A percentile compares a stretch with the other conserved stretches of the same genome.
phyloP scores from a whole-genome alignment of 495 filamentous ascomycete species.

The Aspergillus ostianus region DNA sequence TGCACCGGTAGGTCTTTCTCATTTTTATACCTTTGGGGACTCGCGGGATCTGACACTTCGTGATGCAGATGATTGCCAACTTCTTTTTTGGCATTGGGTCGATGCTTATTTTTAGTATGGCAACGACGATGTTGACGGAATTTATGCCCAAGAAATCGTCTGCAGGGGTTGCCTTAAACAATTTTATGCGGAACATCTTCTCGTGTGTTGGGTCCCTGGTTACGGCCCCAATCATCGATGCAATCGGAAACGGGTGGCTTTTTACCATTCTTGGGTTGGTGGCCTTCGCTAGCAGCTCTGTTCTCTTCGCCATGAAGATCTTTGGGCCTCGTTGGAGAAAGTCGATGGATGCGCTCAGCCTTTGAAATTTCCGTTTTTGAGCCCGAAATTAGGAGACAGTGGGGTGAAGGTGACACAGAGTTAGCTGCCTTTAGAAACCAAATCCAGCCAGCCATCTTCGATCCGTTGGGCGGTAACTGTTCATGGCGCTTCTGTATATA shows the following conservation, averaged over 20 bases:
- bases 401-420: not conserved
- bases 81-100: conserved; percentile 85
- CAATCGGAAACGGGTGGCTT: conserved; percentile 85
- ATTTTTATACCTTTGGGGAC: not conserved
- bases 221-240: conserved; percentile 72
- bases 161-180: conserved; percentile 73
- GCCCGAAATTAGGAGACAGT: not conserved
- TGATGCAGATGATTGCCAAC: conserved; percentile 63
- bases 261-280: conserved; percentile 76
- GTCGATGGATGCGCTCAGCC: conserved; percentile 57
- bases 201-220: conserved; percentile 73
- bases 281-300: conserved; percentile 49
- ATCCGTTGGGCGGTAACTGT: conserved; percentile 1
- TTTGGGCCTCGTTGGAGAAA: conserved; percentile 67
- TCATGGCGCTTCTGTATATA: conserved; percentile 1
- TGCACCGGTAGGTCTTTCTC: conserved; percentile 54
- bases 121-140: conserved; percentile 83
- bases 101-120: conserved; percentile 83
- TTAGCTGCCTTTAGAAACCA: not conserved
- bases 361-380: conserved; percentile 8
- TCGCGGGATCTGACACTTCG: conserved; percentile 11
- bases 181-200: conserved; percentile 83
- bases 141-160: conserved; percentile 79
- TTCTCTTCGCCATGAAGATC: conserved; percentile 65
- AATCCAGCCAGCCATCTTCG: not conserved